Evolutionary conservation across 2,329 filamentous ascomycete genomes (phyloP), one percentile per base, ranked within the genome.

Genomic region (Trichoderma oligosporum): DNA sequence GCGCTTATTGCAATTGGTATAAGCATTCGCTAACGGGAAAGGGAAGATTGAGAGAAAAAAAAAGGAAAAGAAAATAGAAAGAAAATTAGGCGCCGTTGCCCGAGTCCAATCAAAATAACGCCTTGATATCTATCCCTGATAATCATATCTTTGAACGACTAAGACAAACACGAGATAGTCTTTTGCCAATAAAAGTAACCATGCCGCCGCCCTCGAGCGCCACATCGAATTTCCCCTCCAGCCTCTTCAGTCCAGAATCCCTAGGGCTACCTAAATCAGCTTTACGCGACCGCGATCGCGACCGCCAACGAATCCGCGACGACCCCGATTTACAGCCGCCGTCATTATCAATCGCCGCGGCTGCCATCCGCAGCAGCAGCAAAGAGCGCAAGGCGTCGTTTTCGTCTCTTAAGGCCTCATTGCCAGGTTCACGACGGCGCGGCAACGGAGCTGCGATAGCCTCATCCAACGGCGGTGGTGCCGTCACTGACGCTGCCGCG

Each of bases 301-400:
- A 25, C 6, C 42, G 49, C n/a, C 36, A 58, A 24, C 48, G 36
- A 2, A 29, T 35, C n/a, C 35, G 29, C 33, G 46, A 58, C 24
- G 36, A 33, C 24, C 45, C n/a, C 18, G 36, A 39, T 18, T 11
- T 14, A 29, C 42, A 20, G 33, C 35, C 6, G 18, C 35, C 20
- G 39, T 27, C 29, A 35, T 24, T 25, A 33, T 8, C 52, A 55
- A 14, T 24, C 39, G 42, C 42, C 42, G 31, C 54, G 25, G 31
- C 51, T 61, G 70, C 67, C 64, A 59, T 71, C 29, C 44, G 42
- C 52, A 38, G 29, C 52, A 62, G 71, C 54, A 66, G 67, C 68
- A 76, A 80, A 68, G 77, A 79, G 63, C 75, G 79, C 71, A 78
- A 79, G 64, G 68, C 74, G 22, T 82, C 80, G 42, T 80, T 82